Base-by-base conservation (phyloP, 108 stramenopile genomes). In the Cyclotella cryptica region DNA sequence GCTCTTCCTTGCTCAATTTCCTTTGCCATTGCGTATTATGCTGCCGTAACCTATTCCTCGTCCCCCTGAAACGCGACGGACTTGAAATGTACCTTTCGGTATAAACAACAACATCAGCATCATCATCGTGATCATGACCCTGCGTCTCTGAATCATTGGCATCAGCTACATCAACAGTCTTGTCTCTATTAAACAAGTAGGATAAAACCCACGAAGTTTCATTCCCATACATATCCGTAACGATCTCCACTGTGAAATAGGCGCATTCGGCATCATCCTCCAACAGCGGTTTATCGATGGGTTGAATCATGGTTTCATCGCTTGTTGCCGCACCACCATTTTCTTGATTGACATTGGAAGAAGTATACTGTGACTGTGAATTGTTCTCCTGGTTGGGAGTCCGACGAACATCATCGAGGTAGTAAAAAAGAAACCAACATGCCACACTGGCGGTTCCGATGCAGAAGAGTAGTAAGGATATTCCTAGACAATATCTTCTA, bases 191-290 rank as follows among this genome's bases (percentile, higher is more conserved):
- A 19, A 13, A 2, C 28, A 53, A 54, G 43, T 59, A 42, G 11
- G 22, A 42, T 14, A 71, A 44, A 29, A 14, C 49, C 69, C 69
- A 71, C n/a, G 55, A 39, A 21, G 69, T 71, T 51, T 71, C 69
- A 58, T 71, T 71, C 9, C 69, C 69, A 42, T 41, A 71, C 14
- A 30, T 41, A 58, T 71, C 69, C 22, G 69, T 58, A 17, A 27
- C 18, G 9, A 58, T 1, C 9, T 71, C 41, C 21, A 71, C 40
- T 0, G 55, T 58, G 13, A 71, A 35, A 30, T 11, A 12, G 26
- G 69, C 54, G 42, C 69, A 57, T 22, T 8, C 12, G n/a, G 55
- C 12, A 26, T 57, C 9, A 9, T 35, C 35, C 35, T 35, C 35
- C 35, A 49, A 49, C 6, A 49, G 9, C 6, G n/a, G 15, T 49